These are phyloP conservation scores for Talaromyces funiculosus DNA, from an alignment of 2,329 filamentous ascomycete genomes.

Conservation along the genomic window DNA sequence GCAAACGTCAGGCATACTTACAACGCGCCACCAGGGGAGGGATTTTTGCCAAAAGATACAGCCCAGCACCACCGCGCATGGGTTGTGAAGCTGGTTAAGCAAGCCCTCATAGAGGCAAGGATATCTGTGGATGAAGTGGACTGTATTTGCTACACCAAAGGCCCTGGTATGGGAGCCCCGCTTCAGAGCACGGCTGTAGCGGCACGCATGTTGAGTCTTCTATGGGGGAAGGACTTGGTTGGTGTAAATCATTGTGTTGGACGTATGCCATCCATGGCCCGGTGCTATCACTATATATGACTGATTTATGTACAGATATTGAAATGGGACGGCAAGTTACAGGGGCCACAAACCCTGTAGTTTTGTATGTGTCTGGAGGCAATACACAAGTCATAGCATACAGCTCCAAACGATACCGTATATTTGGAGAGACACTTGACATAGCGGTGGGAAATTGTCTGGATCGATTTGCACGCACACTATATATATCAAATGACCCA, in stretches of 20 bases:
- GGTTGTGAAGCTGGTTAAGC: conserved; percentile 75
- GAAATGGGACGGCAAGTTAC: conserved; percentile 97
- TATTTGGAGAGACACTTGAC: conserved; percentile 95
- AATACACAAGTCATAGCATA: conserved; percentile 99
- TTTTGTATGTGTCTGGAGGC: conserved; percentile 90
- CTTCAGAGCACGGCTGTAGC: conserved; percentile 80
- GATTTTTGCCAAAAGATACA: conserved; percentile 95
- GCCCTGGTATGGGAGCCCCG: conserved; percentile 94
- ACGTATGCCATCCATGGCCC: conserved; percentile 42
- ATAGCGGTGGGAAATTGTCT: conserved; percentile 97
- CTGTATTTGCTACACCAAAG: conserved; percentile 93
- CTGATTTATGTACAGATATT: conserved; percentile 54
- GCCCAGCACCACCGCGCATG: conserved; percentile 83
- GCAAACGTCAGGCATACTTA: conserved; percentile 95
- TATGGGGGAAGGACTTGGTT: conserved; percentile 85
- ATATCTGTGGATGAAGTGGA: conserved; percentile 63
- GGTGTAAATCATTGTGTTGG: conserved; percentile 98
- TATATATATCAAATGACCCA: conserved; percentile 89
- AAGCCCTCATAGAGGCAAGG: conserved; percentile 66
- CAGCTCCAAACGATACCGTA: conserved; percentile 87
- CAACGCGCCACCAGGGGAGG: conserved; percentile 81
- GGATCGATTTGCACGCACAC: conserved; percentile 86
- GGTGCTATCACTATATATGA: neutral
- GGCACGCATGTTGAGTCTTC: conserved; percentile 70
- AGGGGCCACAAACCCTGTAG: conserved; percentile 82